Percentiles rank a stretch among this genome's conserved stretches.
Conservation (phyloP, 208 protist species). For the Angomonas ambiguus region DNA sequence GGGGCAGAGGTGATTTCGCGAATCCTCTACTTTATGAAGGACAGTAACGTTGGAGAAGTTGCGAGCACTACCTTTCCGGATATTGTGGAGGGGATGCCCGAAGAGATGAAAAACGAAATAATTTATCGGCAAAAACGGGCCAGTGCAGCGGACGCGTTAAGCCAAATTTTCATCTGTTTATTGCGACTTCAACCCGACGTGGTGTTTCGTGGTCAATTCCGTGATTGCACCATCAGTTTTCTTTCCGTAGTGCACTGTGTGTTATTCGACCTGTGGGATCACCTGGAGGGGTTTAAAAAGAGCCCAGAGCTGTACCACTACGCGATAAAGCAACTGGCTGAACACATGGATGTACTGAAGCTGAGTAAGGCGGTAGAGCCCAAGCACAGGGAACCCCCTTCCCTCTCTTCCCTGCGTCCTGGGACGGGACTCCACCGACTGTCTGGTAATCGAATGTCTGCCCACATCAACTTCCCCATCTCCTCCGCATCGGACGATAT, state of each 20-base stretch:
- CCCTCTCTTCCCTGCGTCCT: too few species aligned
- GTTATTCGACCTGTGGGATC: background rate
- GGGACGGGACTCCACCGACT: too few species aligned
- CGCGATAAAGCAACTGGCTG: background rate
- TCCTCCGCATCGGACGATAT: too few species aligned
- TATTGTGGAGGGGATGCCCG: background rate
- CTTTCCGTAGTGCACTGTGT: conserved; percentile 3
- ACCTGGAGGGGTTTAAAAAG: conserved; percentile 7
- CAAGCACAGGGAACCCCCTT: too few species aligned
- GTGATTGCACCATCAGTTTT: too few species aligned
- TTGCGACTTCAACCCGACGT: too few species aligned
- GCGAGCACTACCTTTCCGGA: background rate
- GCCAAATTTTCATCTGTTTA: background rate
- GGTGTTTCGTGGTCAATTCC: too few species aligned
- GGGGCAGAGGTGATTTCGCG: conserved; percentile 6
- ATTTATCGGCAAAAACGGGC: background rate
- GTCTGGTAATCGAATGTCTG: too few species aligned
- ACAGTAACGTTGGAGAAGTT: background rate
- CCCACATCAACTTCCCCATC: too few species aligned
- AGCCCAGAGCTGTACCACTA: background rate
- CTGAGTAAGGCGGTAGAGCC: background rate
- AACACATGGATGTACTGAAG: background rate
- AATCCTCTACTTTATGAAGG: conserved; percentile 2
- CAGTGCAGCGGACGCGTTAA: background rate
- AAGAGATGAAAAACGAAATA: background rate